phyloP scores from a whole-genome alignment of 1,139 yeast genomes.

The Magnusiomyces fungicola region DNA sequence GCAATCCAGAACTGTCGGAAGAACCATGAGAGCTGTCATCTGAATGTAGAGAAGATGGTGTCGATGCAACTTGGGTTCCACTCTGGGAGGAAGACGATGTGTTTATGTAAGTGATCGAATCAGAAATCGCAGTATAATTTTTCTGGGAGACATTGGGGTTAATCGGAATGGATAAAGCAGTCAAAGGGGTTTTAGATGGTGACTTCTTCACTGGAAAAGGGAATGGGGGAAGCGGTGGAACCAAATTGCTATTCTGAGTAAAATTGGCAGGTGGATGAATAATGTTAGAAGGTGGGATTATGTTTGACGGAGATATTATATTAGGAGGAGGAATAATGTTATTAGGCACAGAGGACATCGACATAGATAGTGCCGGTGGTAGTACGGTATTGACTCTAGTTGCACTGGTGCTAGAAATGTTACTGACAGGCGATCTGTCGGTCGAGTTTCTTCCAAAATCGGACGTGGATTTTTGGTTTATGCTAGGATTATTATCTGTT shows the following conservation, averaged over 20 bases:
- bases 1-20: background rate
- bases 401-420: background rate
- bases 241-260: background rate
- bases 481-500: too few relatives aligned
- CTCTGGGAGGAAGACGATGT: background rate
- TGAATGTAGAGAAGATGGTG: background rate
- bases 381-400: background rate
- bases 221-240: slow-evolving; percentile 1
- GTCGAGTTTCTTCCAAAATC: background rate
- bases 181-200: background rate
- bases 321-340: slow-evolving; percentile 1
- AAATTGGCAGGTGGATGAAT: background rate
- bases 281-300: background rate
- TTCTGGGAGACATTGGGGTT: slow-evolving; percentile 1
- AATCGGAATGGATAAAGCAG: slow-evolving; percentile 3
- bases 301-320: background rate
- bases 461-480: too few relatives aligned
- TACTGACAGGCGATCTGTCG: background rate
- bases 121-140: background rate
- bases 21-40: background rate
- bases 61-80: background rate
- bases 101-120: background rate
- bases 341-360: background rate
- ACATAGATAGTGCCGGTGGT: background rate
- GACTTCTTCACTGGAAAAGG: slow-evolving; percentile 5